Conservation (phyloP, 306 rosid genomes). For the Fagus sylvatica region DNA sequence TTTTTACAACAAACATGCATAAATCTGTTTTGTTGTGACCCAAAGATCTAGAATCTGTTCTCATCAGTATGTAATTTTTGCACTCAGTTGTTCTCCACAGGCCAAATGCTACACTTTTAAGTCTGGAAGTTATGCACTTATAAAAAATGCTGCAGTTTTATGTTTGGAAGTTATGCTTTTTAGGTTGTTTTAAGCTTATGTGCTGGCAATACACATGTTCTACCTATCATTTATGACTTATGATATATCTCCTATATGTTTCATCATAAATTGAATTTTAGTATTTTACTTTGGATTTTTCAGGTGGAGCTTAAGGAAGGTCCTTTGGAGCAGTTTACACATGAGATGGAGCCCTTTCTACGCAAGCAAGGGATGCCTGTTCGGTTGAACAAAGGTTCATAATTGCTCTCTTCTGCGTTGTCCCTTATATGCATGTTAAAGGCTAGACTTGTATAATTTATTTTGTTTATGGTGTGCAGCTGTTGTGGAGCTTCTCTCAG, state of each 20-base stretch:
- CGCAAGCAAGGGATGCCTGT: slow-evolving; percentile 98
- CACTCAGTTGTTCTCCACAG: not conserved
- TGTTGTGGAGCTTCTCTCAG: slow-evolving; percentile 85
- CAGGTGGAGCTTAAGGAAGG: slow-evolving; percentile 97
- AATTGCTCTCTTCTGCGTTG: slow-evolving; percentile 1
- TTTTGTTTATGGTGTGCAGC: slow-evolving; percentile 48
- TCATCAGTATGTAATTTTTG: not conserved
- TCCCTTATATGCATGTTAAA: not conserved
- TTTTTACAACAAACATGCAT: not conserved
- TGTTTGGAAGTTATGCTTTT: not conserved
- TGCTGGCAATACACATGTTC: not conserved
- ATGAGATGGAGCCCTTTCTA: slow-evolving; percentile 97
- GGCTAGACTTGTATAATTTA: not conserved
- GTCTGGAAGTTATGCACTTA: not conserved
- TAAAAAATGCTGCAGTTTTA: not conserved
- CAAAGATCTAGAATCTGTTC: not conserved
- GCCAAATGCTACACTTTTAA: not conserved
- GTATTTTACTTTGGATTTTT: not conserved
- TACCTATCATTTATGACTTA: not conserved
- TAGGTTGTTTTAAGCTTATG: not conserved
- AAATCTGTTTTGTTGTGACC: not conserved
- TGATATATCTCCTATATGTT: not conserved
- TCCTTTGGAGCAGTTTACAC: slow-evolving; percentile 84
- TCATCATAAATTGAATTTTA: not conserved
- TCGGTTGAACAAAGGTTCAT: slow-evolving; percentile 82